Base-by-base conservation (phyloP, 495 filamentous ascomycete genomes). In the Friedmanniomyces simplex region DNA sequence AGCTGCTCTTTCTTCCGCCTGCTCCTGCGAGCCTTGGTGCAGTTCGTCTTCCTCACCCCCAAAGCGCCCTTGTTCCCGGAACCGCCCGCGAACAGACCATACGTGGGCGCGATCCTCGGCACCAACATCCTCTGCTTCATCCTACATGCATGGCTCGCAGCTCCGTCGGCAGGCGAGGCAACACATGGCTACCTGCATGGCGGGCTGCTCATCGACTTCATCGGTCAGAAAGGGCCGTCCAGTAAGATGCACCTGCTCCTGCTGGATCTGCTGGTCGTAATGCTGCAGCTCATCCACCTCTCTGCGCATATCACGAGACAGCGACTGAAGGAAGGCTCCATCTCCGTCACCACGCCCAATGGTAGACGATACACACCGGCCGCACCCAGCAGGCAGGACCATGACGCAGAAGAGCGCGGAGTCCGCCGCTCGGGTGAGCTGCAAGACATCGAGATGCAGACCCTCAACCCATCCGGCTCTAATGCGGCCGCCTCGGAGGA, bases 121-220 rank as follows among this genome's bases (percentile, higher is more conserved):
- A 83, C 83, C 30, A 89, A 88, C 69, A 54, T 86, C 10, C 59
- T 93, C 34, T 91, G 86, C 74, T 79, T 87, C 55, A 59, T 91
- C 32, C 72, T 85, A 28, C 90, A 95, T 69, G 63, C 83, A 13
- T 55, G 85, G 51, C 74, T 79, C 49, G 70, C 78, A 13, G 73
- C 78, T 14, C 83, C 86, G 1, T 73, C 79, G 26, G 88, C 85
- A 20, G 81, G 83, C 54, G 89, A 95, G 71, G 79, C 82, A 34
- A 83, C 84, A 24, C 77, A 88, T 49, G 87, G 85, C 7, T 93
- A 94, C 66, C 75, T 93, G 0, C 88, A 95, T 66, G 90, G 90
- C 21, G 88, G 90, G 8, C 67, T 95, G 32, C 77, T 93, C 42
- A 83, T 95, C 58, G 86, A 95, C 69, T 91, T 96, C 66, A 83